phyloP scores from a whole-genome alignment of 192 early-diverging fungal species.

The Coemansia sp. region DNA sequence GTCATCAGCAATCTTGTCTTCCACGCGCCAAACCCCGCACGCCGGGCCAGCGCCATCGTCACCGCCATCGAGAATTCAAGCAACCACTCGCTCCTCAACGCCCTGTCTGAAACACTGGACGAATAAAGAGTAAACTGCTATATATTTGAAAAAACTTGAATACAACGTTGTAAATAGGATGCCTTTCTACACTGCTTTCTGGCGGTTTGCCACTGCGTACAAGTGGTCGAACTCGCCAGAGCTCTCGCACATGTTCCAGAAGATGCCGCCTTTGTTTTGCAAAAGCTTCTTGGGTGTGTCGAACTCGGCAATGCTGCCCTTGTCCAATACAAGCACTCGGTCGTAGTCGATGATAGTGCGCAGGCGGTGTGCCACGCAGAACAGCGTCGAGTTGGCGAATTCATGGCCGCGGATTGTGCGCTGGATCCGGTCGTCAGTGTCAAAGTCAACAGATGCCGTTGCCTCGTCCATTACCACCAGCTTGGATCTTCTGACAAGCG shows the following conservation, averaged over 20 bases:
- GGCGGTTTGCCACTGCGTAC: conserved; percentile 8
- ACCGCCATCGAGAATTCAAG: conserved; percentile 73
- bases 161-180: not conserved
- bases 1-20: conserved; percentile 94
- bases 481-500: conserved; percentile 65
- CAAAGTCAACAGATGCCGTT: conserved; percentile 74
- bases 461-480: conserved; percentile 75
- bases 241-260: conserved; percentile 73
- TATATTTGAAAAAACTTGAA: too few relatives aligned
- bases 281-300: conserved; percentile 64
- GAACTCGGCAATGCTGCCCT: conserved; percentile 67
- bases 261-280: conserved; percentile 47
- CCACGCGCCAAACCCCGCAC: conserved; percentile 80
- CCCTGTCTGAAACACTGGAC: not conserved
- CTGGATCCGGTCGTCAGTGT: conserved; percentile 76
- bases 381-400: conserved; percentile 62
- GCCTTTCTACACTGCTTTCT: not conserved
- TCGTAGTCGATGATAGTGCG: conserved; percentile 74
- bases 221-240: conserved; percentile 74
- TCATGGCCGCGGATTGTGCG: conserved; percentile 58
- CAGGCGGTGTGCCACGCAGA: conserved; percentile 73
- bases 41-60: conserved; percentile 84
- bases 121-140: not conserved
- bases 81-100: not conserved
- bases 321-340: conserved; percentile 70